A percentile compares a stretch with the other conserved stretches of the same genome.
phyloP scores from a whole-genome alignment of 2,329 filamentous ascomycete species.

The Aspergillus hortae region DNA sequence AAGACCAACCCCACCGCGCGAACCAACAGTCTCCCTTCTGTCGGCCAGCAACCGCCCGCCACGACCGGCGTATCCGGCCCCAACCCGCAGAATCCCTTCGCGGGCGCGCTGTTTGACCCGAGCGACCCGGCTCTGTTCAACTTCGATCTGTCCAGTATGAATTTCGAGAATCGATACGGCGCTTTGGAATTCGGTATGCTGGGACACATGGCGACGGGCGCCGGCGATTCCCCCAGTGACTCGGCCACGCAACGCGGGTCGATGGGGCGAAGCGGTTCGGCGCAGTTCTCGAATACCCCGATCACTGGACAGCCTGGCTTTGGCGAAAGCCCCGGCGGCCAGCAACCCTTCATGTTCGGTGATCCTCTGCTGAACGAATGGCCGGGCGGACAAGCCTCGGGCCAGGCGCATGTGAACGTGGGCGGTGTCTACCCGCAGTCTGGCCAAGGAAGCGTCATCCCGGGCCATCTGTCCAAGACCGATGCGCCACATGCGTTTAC shows the following conservation, averaged over 20 bases:
- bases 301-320: constrained; percentile 34
- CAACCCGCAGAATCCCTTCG: constrained; percentile 45
- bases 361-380: constrained; percentile 46
- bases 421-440: constrained; percentile 30
- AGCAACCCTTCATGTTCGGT: constrained; percentile 44
- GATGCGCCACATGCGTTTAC: constrained; percentile 57
- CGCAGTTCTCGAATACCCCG: constrained; percentile 37
- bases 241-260: constrained; percentile 46
- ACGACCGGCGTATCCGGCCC: constrained; percentile 49
- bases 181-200: constrained; percentile 95
- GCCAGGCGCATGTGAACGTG: constrained; percentile 31
- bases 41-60: constrained; percentile 48
- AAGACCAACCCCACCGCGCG: constrained; percentile 38
- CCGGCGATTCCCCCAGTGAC: constrained; percentile 74
- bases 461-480: constrained; percentile 40
- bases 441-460: constrained; percentile 33
- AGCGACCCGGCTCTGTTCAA: constrained; percentile 93
- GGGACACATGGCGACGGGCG: constrained; percentile 90
- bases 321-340: constrained; percentile 43
- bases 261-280: constrained; percentile 41
- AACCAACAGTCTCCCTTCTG: constrained; percentile 32
- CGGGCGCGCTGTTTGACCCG: constrained; percentile 71
- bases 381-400: constrained; percentile 36
- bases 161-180: constrained; percentile 94
- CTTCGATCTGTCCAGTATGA: constrained; percentile 89